Evolutionary conservation across 345 rosid genomes (phyloP).

Genomic region (Heritiera fomes): DNA sequence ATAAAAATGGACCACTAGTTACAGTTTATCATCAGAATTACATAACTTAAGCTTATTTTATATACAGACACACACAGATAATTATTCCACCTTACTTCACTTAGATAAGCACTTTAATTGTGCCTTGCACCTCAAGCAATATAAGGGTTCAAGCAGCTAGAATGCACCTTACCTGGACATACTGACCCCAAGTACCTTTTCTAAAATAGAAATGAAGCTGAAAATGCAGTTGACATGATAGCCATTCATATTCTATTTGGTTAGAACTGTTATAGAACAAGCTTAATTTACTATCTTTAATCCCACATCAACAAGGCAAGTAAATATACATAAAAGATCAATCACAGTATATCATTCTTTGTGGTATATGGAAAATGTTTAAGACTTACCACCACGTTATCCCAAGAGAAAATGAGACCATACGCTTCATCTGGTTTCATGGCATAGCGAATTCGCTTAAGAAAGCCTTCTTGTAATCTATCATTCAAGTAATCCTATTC

Average conservation of each 20-base stretch:
- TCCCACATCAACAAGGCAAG: neutral
- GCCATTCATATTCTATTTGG: neutral
- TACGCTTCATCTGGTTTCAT: constrained; percentile 99
- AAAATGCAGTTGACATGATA: neutral
- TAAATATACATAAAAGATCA: neutral
- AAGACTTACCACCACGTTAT: constrained; percentile 81
- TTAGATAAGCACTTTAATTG: no score
- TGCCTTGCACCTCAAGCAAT: no score
- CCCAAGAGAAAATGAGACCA: constrained; percentile 98
- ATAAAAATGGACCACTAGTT: neutral
- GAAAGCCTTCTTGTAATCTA: constrained; percentile 91
- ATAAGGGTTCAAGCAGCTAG: no score
- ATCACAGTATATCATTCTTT: neutral
- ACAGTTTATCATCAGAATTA: no score
- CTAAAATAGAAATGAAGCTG: constrained; percentile 57
- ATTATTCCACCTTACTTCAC: neutral
- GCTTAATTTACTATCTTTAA: neutral
- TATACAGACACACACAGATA: neutral
- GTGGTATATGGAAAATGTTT: neutral
- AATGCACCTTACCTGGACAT: neutral
- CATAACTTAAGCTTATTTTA: no score
- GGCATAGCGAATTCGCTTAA: constrained; percentile 85
- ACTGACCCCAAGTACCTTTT: constrained; percentile 49
- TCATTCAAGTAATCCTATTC: constrained; percentile 88
- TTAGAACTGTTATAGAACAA: neutral